A percentile compares a stretch with the other conserved stretches of the same genome.
These are phyloP conservation scores for Clavispora asparagi DNA, from an alignment of 805 yeast genomes.

Conservation along the genomic window DNA sequence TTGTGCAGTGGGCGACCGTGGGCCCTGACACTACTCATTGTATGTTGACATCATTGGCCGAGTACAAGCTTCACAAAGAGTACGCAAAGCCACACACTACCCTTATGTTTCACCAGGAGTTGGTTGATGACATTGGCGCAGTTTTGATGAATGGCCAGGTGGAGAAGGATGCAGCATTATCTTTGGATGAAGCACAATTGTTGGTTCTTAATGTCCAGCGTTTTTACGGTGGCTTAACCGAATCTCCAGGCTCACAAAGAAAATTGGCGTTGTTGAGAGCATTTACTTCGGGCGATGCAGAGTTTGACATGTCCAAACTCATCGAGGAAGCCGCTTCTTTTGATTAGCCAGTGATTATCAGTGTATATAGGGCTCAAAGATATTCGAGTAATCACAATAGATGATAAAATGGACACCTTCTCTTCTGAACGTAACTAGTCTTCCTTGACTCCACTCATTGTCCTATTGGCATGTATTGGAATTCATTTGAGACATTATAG, in stretches of 20 bases:
- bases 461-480: too few species aligned
- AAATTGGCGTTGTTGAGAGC: constrained; percentile 55
- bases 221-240: constrained; percentile 67
- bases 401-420: too few species aligned
- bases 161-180: constrained; percentile 64
- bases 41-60: constrained; percentile 85
- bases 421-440: too few species aligned
- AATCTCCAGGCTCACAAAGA: constrained; percentile 34
- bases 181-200: constrained; percentile 71
- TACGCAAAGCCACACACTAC: constrained; percentile 95
- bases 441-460: too few species aligned
- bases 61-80: constrained; percentile 84
- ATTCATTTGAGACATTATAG: too few species aligned
- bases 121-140: constrained; percentile 51
- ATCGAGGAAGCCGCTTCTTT: constrained; percentile 70
- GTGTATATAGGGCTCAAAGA: not conserved
- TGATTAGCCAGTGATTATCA: constrained; percentile 33
- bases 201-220: constrained; percentile 72
- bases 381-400: too few species aligned
- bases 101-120: constrained; percentile 78
- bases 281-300: constrained; percentile 64
- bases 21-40: constrained; percentile 83
- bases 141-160: constrained; percentile 85
- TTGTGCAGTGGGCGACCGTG: constrained; percentile 88
- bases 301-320: constrained; percentile 64